Percentiles rank a stretch among this genome's conserved stretches.
Conservation (phyloP, 129 eudicot species). For the Saussurea involucrata region DNA sequence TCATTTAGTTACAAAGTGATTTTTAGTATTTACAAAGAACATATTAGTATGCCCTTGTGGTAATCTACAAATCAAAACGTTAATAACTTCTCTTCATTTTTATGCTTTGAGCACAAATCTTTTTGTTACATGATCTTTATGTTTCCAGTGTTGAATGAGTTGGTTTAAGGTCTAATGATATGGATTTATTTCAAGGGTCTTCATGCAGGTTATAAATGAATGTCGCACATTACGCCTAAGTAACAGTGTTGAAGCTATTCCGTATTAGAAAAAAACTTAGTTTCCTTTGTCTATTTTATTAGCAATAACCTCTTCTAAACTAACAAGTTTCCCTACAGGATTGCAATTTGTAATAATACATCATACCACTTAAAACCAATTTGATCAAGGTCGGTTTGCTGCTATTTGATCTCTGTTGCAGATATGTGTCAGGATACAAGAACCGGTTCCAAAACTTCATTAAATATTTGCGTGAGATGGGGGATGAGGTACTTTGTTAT, state of each 20-base stretch:
- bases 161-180: not conserved
- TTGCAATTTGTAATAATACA: not conserved
- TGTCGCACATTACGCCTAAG: not conserved
- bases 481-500: constrained; percentile 72
- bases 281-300: not conserved
- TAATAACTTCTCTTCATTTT: too few relatives aligned
- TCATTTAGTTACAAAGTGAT: not conserved
- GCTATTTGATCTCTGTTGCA: constrained; percentile 36
- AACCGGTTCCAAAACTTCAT: constrained; percentile 96
- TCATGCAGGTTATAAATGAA: not conserved
- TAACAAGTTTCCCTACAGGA: not conserved
- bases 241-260: not conserved
- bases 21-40: not conserved
- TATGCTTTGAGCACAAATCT: too few relatives aligned
- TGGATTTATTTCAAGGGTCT: not conserved
- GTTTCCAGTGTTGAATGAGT: not conserved
- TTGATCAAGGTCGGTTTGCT: constrained; percentile 5
- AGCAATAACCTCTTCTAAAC: not conserved
- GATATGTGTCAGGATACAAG: constrained; percentile 93
- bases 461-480: constrained; percentile 92
- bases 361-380: not conserved
- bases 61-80: not conserved
- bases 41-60: not conserved
- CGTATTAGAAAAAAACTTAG: not conserved
- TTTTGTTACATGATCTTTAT: too few relatives aligned